Conservation (phyloP, 371 early-diverging fungal species). For the Dichotomocladium elegans region DNA sequence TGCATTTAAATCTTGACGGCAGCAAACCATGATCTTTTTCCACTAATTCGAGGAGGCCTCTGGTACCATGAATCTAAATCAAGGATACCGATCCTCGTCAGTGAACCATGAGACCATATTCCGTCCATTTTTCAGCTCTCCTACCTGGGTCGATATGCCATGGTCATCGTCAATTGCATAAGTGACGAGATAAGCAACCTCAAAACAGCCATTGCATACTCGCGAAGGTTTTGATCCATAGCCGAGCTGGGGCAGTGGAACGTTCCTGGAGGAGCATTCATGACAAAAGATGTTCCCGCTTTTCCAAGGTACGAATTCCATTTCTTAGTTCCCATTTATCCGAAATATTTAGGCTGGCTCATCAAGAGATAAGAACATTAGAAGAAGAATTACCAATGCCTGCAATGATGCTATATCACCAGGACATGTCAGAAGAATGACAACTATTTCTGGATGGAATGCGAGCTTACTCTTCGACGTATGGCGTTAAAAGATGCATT, state of each 20-base stretch:
- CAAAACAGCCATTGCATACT: slow-evolving; percentile 61
- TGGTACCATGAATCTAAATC: slow-evolving; percentile 61
- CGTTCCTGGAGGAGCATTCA: slow-evolving; percentile 53
- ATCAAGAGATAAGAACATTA: too few relatives aligned
- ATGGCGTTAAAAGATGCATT: slow-evolving; percentile 37
- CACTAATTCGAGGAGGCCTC: slow-evolving; percentile 57
- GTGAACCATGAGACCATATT: neutral
- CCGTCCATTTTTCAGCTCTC: neutral
- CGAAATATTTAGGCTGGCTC: too few relatives aligned
- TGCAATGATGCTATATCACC: slow-evolving; percentile 55
- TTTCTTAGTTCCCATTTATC: neutral
- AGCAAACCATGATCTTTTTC: slow-evolving; percentile 59
- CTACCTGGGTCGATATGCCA: slow-evolving; percentile 57
- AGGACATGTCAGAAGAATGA: neutral
- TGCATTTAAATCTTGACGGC: too few relatives aligned
- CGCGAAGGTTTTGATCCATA: slow-evolving; percentile 56
- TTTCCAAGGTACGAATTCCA: too few relatives aligned
- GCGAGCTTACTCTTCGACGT: slow-evolving; percentile 38
- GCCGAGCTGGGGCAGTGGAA: slow-evolving; percentile 60
- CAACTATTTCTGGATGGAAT: neutral
- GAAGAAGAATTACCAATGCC: slow-evolving; percentile 59
- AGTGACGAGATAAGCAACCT: slow-evolving; percentile 59
- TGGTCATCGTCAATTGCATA: slow-evolving; percentile 62
- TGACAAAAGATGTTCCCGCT: slow-evolving; percentile 66
- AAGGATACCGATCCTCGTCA: neutral